phyloP scores from a whole-genome alignment of 805 yeast genomes.

The Starmerella khaoyaiensis region DNA sequence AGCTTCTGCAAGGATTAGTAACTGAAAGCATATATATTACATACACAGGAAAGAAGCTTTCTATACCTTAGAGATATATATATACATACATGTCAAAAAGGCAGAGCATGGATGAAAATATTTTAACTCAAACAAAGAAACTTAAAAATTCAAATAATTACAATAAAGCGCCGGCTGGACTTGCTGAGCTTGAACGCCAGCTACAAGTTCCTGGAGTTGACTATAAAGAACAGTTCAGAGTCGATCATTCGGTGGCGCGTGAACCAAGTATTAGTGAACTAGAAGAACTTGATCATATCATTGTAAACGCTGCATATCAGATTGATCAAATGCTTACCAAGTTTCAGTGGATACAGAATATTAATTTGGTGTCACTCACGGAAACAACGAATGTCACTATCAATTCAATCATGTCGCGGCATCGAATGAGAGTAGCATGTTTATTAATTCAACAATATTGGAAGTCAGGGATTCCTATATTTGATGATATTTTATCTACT shows the following conservation, averaged over 20 bases:
- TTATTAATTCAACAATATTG: slow-evolving; percentile 43
- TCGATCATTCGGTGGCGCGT: not conserved
- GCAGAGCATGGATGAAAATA: too few species aligned
- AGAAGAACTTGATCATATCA: slow-evolving; percentile 37
- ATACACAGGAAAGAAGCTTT: too few species aligned
- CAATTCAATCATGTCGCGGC: slow-evolving; percentile 33
- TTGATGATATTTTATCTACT: slow-evolving; percentile 41
- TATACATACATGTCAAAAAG: too few species aligned
- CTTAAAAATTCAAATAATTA: too few species aligned
- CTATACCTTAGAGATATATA: too few species aligned
- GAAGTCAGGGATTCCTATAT: slow-evolving; percentile 36
- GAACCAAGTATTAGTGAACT: slow-evolving; percentile 20
- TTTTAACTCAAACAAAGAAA: too few species aligned
- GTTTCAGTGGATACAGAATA: slow-evolving; percentile 40
- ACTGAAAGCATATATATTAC: too few species aligned
- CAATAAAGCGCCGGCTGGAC: too few species aligned
- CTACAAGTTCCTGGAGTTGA: slow-evolving; percentile 9
- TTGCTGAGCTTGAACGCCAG: not conserved
- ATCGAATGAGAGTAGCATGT: slow-evolving; percentile 36
- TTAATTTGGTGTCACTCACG: slow-evolving; percentile 31
- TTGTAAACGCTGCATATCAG: slow-evolving; percentile 40
- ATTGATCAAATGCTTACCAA: slow-evolving; percentile 39
- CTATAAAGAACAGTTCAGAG: slow-evolving; percentile 2
- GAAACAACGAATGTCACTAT: slow-evolving; percentile 30
- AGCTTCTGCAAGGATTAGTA: too few species aligned